Evolutionary conservation across 2,329 filamentous ascomycete species (phyloP).

Genomic region (Fusarium phyllophilum): DNA sequence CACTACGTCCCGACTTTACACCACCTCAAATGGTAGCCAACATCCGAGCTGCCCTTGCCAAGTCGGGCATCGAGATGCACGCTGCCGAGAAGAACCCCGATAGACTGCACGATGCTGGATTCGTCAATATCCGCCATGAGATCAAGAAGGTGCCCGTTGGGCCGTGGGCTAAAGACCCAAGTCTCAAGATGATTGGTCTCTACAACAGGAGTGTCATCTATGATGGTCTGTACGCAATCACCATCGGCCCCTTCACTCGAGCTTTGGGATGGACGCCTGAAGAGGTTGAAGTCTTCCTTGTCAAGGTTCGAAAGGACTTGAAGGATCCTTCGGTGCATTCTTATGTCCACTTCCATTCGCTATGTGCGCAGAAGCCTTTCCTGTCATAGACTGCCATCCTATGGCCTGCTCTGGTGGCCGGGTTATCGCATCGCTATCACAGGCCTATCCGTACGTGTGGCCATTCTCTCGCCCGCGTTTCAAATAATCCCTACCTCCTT

Average conservation of each 20-base stretch:
- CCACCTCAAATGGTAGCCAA: constrained; percentile 46
- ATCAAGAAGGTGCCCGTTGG: constrained; percentile 59
- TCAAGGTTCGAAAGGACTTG: constrained; percentile 48
- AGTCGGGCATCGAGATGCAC: constrained; percentile 47
- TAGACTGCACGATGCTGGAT: constrained; percentile 50
- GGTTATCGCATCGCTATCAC: too few species aligned
- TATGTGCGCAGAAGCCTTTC: constrained; percentile 23
- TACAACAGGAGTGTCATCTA: constrained; percentile 46
- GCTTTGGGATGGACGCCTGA: constrained; percentile 47
- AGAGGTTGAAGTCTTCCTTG: constrained; percentile 49
- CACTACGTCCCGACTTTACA: constrained; percentile 38
- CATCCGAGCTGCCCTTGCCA: constrained; percentile 42
- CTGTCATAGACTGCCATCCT: not conserved
- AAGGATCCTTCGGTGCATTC: constrained; percentile 39
- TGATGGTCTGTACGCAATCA: constrained; percentile 48
- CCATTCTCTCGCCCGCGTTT: too few species aligned
- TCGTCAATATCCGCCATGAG: constrained; percentile 52
- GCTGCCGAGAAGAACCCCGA: constrained; percentile 45
- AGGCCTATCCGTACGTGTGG: too few species aligned
- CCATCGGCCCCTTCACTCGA: constrained; percentile 49
- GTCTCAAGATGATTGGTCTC: constrained; percentile 56
- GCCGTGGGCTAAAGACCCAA: constrained; percentile 58
- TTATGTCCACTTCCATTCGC: constrained; percentile 31
- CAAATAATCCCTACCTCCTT: constrained; percentile 58
- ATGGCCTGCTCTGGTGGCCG: too few species aligned